Evolutionary conservation across 257 asterid genomes (phyloP), one percentile per base, ranked within the genome.

Genomic region (Jacaranda mimosifolia): DNA sequence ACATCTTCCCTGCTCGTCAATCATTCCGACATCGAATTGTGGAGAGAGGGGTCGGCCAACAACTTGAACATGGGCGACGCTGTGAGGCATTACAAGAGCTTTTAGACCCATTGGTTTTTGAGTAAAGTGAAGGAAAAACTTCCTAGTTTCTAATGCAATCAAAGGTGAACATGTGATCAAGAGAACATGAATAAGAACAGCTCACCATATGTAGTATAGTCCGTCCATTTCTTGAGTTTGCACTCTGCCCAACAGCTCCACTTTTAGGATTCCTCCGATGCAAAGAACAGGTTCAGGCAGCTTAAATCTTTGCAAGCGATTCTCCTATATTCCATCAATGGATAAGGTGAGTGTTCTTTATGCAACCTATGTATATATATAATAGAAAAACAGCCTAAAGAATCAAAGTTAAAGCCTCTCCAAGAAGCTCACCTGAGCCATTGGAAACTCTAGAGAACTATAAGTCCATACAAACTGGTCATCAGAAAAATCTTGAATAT

Each of bases 161-260:
- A 9, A 18, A 49, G 66, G 42, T 14, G 10, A 6, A 3, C 6
- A 38, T 71, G 77, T 62, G 19, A 48, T 46, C 32, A 7, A 63
- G 10, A 49, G n/a, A 12, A n/a, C 52, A 17, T 68, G 63, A 55
- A 62, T 53, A 55, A 39, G 32, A 73, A 63, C 32, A 42, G 48
- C 89, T 90, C 63, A 92, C 98, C 98, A 90, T 76, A 92, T 83
- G 68, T 92, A 94, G 81, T 87, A 94, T 40, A 83, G 83, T 46
- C 84, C 86, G 58, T 94, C 98, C 83, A 83, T 40, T 70, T 88
- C 90, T 86, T 94, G 98, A 70, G 86, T 89, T 77, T 94, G 97
- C 73, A 89, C 88, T 82, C 98, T 84, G 75, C 98, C 98, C 83
- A 94, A 68, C 14, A 94, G 89, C 85, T 94, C 94, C 51, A 94